Evolutionary conservation across 2,329 filamentous ascomycete genomes (phyloP).

Genomic region (Venturiaceae sp.): DNA sequence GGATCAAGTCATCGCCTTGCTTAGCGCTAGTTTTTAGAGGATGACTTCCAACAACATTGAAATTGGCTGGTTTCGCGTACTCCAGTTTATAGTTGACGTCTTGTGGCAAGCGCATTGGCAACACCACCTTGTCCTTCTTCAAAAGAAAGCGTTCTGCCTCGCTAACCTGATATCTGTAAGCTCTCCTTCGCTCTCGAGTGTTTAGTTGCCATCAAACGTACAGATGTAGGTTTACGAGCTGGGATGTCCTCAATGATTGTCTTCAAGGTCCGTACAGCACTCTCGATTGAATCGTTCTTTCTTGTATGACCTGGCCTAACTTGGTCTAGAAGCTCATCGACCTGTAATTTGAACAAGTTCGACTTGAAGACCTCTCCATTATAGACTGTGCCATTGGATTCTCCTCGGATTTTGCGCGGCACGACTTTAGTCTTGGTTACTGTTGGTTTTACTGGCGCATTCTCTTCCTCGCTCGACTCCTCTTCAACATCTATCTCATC

Average conservation of each 20-base stretch:
- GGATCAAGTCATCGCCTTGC: constrained; percentile 44
- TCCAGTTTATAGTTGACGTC: constrained; percentile 75
- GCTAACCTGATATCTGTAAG: constrained; percentile 40
- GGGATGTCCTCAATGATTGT: constrained; percentile 10
- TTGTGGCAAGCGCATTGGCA: constrained; percentile 69
- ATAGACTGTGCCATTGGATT: constrained; percentile 18
- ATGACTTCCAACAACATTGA: constrained; percentile 88
- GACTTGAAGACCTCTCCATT: constrained; percentile 52
- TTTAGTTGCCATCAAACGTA: constrained; percentile 5
- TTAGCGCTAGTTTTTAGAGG: constrained; percentile 65
- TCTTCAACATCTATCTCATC: constrained; percentile 8
- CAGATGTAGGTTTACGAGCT: constrained; percentile 6
- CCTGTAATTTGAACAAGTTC: constrained; percentile 57
- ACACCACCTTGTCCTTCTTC: constrained; percentile 55
- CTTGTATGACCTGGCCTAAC: constrained; percentile 49
- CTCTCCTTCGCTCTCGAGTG: too few relatives aligned
- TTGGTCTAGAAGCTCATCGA: constrained; percentile 52
- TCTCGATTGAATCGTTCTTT: constrained; percentile 34
- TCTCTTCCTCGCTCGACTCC: neutral
- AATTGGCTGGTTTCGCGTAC: constrained; percentile 63
- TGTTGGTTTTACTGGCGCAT: constrained; percentile 9
- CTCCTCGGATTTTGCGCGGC: neutral
- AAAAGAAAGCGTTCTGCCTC: constrained; percentile 61
- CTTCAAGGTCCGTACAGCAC: constrained; percentile 8
- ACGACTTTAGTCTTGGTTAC: neutral